These are phyloP conservation scores for Quambalaria eucalypti DNA, from an alignment of 1,284 basidiomycete genomes.

Conservation along the genomic window DNA sequence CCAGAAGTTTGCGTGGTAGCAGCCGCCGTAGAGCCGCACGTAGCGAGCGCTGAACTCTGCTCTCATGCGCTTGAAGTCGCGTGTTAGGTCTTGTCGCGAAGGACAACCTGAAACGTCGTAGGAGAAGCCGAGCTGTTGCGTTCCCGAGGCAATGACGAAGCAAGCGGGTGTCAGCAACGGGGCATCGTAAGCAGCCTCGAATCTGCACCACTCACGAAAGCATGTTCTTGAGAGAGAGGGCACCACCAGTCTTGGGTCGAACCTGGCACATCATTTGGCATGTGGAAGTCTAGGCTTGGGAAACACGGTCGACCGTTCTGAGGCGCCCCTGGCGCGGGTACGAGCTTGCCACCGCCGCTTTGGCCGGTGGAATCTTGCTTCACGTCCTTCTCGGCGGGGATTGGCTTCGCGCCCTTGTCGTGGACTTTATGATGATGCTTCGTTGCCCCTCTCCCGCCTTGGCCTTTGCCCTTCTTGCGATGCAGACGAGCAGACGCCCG, in stretches of 20 bases:
- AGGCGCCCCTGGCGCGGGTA: no score
- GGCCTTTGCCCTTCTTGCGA: no score
- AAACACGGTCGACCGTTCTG: slow-evolving; percentile 7
- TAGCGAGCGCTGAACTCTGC: slow-evolving; percentile 59
- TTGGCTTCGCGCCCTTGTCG: no score
- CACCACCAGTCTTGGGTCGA: slow-evolving; percentile 17
- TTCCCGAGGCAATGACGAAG: background rate
- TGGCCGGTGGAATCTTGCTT: no score
- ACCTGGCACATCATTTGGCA: slow-evolving; percentile 9
- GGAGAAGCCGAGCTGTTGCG: slow-evolving; percentile 12
- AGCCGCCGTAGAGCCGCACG: slow-evolving; percentile 62
- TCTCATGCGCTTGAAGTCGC: slow-evolving; percentile 60
- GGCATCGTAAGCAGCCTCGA: background rate
- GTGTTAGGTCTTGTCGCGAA: slow-evolving; percentile 49
- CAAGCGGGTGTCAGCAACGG: background rate
- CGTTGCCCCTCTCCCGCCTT: no score
- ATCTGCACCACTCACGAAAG: slow-evolving; percentile 9
- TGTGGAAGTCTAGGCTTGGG: slow-evolving; percentile 14
- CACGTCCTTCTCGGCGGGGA: no score
- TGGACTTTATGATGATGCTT: no score
- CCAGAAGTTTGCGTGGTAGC: slow-evolving; percentile 51
- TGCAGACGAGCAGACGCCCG: no score
- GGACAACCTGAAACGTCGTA: slow-evolving; percentile 7
- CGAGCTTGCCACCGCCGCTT: no score
- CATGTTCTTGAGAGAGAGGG: slow-evolving; percentile 10